These are phyloP conservation scores for Fusarium annulatum DNA, from an alignment of 2,329 filamentous ascomycete species.

Conservation along the genomic window DNA sequence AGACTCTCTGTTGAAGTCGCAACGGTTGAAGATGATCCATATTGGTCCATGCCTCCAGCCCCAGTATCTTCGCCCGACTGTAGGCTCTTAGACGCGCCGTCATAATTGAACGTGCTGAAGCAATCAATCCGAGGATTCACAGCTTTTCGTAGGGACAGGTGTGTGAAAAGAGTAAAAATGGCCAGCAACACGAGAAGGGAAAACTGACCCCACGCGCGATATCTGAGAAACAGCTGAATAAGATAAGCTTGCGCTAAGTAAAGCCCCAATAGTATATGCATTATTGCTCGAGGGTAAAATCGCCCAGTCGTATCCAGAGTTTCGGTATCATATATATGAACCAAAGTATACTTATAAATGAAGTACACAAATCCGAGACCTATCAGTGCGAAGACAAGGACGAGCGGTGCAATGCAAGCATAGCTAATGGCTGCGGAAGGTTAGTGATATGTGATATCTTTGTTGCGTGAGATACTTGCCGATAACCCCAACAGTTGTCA, in stretches of 20 bases:
- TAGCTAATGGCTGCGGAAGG: not conserved
- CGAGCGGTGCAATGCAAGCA: not conserved
- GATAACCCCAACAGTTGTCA: not conserved
- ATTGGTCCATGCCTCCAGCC: fast-evolving
- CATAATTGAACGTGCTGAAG: not conserved
- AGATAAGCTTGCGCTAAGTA: not conserved
- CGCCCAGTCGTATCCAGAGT: not conserved
- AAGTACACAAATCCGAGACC: not conserved
- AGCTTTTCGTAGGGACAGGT: not conserved
- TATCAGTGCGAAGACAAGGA: not conserved
- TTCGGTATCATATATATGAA: not conserved
- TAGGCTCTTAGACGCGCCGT: fast-evolving
- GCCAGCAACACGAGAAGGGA: not conserved
- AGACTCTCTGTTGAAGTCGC: fast-evolving
- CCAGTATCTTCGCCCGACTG: fast-evolving
- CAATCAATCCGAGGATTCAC: fast-evolving
- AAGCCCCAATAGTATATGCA: not conserved
- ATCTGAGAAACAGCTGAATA: fast-evolving
- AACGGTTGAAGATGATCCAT: not conserved
- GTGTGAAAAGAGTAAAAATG: fast-evolving
- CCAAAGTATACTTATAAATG: not conserved
- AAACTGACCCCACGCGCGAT: not conserved
- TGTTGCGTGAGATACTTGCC: not conserved
- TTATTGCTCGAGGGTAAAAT: not conserved
- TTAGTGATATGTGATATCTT: not conserved